Percentiles rank a stretch among this genome's conserved stretches.
Conservation (phyloP, 2,329 filamentous ascomycete genomes). For the Ceratocystis huliohia region DNA sequence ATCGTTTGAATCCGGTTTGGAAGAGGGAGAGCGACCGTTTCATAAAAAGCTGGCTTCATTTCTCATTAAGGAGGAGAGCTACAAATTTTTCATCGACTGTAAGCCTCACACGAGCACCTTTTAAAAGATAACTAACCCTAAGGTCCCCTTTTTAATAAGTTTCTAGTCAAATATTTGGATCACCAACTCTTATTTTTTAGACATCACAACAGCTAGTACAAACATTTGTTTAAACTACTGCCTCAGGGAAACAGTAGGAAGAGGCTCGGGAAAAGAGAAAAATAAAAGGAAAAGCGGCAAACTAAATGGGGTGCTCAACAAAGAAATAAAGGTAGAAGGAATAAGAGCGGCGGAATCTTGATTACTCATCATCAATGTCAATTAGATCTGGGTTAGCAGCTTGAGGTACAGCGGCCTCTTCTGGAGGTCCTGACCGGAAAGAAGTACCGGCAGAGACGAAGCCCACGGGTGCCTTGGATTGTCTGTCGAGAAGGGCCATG, state of each 20-base stretch:
- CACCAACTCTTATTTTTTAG: not conserved
- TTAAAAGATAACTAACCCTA: not conserved
- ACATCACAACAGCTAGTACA: not conserved
- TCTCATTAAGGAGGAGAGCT: not conserved
- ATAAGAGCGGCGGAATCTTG: not conserved
- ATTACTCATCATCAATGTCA: conserved; percentile 50
- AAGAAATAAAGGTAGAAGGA: conserved; percentile 19
- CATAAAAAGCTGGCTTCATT: not conserved
- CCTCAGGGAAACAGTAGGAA: not conserved
- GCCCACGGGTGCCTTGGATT: conserved; percentile 75
- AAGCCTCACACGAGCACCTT: not conserved
- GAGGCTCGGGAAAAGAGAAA: not conserved
- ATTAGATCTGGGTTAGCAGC: conserved; percentile 75
- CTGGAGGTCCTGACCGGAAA: conserved; percentile 54
- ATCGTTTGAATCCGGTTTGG: conserved; percentile 2
- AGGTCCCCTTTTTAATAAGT: not conserved
- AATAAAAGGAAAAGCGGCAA: not conserved
- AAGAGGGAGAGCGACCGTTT: conserved; percentile 14
- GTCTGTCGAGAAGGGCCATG: conserved; percentile 78
- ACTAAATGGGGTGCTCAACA: conserved; percentile 19
- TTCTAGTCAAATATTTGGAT: not conserved
- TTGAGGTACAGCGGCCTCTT: conserved; percentile 38
- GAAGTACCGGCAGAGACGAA: conserved; percentile 60
- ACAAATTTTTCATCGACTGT: not conserved
- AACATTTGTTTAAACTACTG: not conserved